Evolutionary conservation across 2,329 filamentous ascomycete genomes (phyloP).

Genomic region (Niveomyces coronatus): DNA sequence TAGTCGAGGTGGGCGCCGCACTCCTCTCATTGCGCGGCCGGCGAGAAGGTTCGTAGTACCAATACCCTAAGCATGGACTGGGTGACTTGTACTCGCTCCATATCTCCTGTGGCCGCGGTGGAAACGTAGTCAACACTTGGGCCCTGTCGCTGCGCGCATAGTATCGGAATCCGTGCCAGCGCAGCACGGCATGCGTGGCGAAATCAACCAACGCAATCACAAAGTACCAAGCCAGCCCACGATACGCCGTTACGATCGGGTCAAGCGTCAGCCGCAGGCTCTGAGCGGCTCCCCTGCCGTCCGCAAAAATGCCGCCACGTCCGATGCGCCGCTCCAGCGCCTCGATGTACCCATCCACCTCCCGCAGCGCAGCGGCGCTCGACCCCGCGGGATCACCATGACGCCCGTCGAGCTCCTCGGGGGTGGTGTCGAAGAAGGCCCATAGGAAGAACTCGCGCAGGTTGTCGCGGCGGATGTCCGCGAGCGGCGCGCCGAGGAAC

Average conservation of each 20-base stretch:
- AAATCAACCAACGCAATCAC: slow-evolving; percentile 47
- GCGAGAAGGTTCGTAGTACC: slow-evolving; percentile 30
- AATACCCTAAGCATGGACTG: slow-evolving; percentile 47
- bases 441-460: slow-evolving; percentile 56
- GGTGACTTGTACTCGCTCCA: slow-evolving; percentile 36
- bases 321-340: slow-evolving; percentile 44
- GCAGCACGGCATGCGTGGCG: slow-evolving; percentile 33
- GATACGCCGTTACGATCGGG: slow-evolving; percentile 47
- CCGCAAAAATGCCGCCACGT: slow-evolving; percentile 34
- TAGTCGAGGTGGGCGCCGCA: slow-evolving; percentile 41
- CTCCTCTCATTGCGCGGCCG: background rate
- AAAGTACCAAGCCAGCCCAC: slow-evolving; percentile 54
- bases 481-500: slow-evolving; percentile 50
- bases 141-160: slow-evolving; percentile 31
- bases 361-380: slow-evolving; percentile 22
- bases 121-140: slow-evolving; percentile 35
- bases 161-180: slow-evolving; percentile 40
- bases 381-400: slow-evolving; percentile 3
- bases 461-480: slow-evolving; percentile 56
- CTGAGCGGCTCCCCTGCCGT: slow-evolving; percentile 45
- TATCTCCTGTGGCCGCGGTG: slow-evolving; percentile 43
- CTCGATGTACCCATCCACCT: slow-evolving; percentile 35
- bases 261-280: slow-evolving; percentile 58
- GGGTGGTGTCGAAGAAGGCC: slow-evolving; percentile 49
- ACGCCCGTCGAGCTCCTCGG: slow-evolving; percentile 17